Conservation (phyloP, 2,329 filamentous ascomycete species). For the Neonectria faginata region DNA sequence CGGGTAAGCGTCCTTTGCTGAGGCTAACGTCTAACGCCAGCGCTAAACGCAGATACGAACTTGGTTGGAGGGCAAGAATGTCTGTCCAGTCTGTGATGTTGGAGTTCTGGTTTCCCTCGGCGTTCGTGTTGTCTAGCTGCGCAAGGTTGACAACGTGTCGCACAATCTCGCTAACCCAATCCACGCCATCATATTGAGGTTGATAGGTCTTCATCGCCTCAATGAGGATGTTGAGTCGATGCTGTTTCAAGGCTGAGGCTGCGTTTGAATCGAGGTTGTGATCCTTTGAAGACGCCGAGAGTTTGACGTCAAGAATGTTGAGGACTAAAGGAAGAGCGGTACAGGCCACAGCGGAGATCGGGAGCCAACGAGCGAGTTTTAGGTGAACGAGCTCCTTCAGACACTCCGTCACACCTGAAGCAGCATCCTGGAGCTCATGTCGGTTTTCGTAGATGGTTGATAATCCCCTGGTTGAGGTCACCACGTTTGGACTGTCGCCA, state of each 20-base stretch:
- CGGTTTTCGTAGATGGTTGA: conserved; percentile 55
- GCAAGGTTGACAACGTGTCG: conserved; percentile 57
- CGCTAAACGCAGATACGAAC: conserved; percentile 56
- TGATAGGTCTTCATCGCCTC: conserved; percentile 61
- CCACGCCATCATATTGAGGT: conserved; percentile 59
- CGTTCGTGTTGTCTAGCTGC: conserved; percentile 50
- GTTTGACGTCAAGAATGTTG: conserved; percentile 51
- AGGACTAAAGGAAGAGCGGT: conserved; percentile 50
- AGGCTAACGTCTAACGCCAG: conserved; percentile 58
- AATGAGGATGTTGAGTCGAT: conserved; percentile 58
- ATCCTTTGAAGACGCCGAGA: conserved; percentile 40
- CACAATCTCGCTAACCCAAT: conserved; percentile 58
- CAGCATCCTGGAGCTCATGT: conserved; percentile 58
- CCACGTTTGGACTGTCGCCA: conserved; percentile 45
- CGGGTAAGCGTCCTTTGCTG: conserved; percentile 55
- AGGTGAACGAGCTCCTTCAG: conserved; percentile 61
- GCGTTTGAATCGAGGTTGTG: conserved; percentile 35
- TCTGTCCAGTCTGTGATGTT: conserved; percentile 56
- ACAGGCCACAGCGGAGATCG: conserved; percentile 58
- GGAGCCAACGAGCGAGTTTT: conserved; percentile 59
- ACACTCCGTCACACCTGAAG: conserved; percentile 57
- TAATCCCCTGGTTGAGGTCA: conserved; percentile 43
- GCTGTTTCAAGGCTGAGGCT: conserved; percentile 55
- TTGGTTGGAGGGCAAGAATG: conserved; percentile 55
- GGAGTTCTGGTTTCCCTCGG: conserved; percentile 29